Evolutionary conservation across 2,329 filamentous ascomycete species (phyloP), one percentile per base, ranked within the genome.

Genomic region (Phyllosticta citribraziliensis): DNA sequence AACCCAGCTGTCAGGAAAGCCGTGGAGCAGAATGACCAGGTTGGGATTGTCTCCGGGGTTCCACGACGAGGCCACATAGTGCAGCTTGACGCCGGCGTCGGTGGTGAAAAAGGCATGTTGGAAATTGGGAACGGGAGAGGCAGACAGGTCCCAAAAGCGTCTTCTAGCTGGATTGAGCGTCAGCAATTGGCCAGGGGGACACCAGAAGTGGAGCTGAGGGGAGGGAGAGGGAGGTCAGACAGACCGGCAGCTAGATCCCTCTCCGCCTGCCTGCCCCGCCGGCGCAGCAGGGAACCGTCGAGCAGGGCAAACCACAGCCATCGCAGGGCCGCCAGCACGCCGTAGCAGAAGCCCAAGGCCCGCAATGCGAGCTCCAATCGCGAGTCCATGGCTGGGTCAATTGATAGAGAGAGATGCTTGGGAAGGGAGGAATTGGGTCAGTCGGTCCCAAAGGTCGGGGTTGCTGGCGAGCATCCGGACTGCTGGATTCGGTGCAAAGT

Each of bases 1-100:
- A 11, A 78, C 74, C 70, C 76, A 83, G 61, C 81, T 83, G 65
- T 85, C 82, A 6, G 83, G 83, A 62, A 84, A 85, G 47, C 83
- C 82, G 68, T 85, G 82, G 19, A 84, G 71, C 65, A 84, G 80
- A 51, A 84, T 75, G 24, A 82, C 74, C 17, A 84, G 68, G 58
- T 69, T 63, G 10, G 63, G 62, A 3, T 64, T 57, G 11, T 64
- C 60, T 54, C 33, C 35, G 11, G 33, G 57, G 25, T 57, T 50
- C 50, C 53, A 59, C n/a, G 47, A 22, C 19, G 70, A 81, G 66
- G 74, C 74, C 58, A 84, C 72, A 65, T 84, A 84, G 67, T 85
- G 83, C 27, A 85, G 76, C 64, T 78, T 79, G 63, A 78, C 72
- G 0, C 80, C 79, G 62, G 73, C 76, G 47, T 72, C 72, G 14